Percentiles rank a stretch among this genome's conserved stretches.
Conservation (phyloP, 202 grass and related monocot species). For the Eragrostis tef region DNA sequence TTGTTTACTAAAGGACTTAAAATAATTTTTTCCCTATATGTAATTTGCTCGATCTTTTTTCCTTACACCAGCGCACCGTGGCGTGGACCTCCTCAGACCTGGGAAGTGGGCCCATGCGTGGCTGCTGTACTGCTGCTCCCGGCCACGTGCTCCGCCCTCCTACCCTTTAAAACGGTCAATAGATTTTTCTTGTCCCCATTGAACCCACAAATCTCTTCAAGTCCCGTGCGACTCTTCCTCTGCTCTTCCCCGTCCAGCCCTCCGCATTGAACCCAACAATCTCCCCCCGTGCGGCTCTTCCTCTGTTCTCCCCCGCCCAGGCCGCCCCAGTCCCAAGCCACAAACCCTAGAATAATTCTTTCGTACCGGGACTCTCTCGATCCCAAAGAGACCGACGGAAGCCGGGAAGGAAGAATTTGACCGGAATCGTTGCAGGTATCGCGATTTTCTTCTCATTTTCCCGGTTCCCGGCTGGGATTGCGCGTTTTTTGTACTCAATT, state of each 20-base stretch:
- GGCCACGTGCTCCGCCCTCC: background rate
- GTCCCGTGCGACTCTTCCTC: background rate
- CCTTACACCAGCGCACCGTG: too few species aligned
- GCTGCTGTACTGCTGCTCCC: background rate
- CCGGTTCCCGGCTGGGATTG: background rate
- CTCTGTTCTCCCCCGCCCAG: background rate
- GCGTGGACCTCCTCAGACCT: background rate
- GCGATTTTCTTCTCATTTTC: background rate
- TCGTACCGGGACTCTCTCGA: background rate
- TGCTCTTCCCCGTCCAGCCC: background rate
- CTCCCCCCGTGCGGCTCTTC: background rate
- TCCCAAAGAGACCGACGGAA: background rate
- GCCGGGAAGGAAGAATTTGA: background rate
- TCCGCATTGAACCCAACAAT: background rate
- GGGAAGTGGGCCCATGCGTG: background rate
- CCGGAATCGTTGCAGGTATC: conserved; percentile 28
- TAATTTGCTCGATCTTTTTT: too few species aligned
- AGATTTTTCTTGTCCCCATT: background rate
- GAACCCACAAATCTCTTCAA: background rate
- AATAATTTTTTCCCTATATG: too few species aligned
- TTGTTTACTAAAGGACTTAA: too few species aligned
- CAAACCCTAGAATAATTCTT: conserved; percentile 36
- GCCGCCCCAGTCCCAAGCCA: background rate
- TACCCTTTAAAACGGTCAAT: background rate
- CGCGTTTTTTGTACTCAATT: background rate